Base-by-base conservation (phyloP, 164 flowering plant genomes). In the Cinnamomum micranthum region DNA sequence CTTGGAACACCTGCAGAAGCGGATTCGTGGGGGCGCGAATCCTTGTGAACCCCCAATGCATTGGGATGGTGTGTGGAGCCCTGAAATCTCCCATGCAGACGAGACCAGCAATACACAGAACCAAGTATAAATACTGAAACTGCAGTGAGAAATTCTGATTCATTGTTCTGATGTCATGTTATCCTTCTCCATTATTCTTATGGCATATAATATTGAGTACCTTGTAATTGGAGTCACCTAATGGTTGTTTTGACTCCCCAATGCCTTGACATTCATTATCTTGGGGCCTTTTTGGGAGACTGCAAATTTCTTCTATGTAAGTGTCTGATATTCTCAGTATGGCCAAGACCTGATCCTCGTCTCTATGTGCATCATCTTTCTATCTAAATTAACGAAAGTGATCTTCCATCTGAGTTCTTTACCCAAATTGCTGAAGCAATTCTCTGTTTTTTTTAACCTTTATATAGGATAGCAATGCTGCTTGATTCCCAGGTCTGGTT, bases 1-100 rank as follows among this genome's bases (percentile, higher is more conserved):
- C 85, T 87, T 94, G 86, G 96, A 92, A 75, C 96, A 90, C 80
- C 79, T 94, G 81, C 96, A 92, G 84, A 92, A 94, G 77, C 89
- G 90, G 63, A 89, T 94, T 69, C 86, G 95, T 67, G 94, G 90
- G 14, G 86, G 68, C 13, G 60, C 64, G 47, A 80, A 74, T 73
- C 64, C 86, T 10, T 23, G 71, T 75, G 82, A 78, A 1, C 77
- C 81, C 64, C 67, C 78, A 73, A 35, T 35, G 47, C 74, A 81
- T 72, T 73, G 87, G 87, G 73, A 81, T 33, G 69, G 47, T 31
- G 47, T 20, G 20, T 67, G 50, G 69, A 20, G 15, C 7, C n/a
- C 47, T 11, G 69, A 67, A 67, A 67, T 20, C 47, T 15, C 41
- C 35, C 6, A 7, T 33, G 41, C 47, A 28, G 69, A 15, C 9